phyloP scores from a whole-genome alignment of 768 basidiomycete genomes.

The Lentinula lateritia region DNA sequence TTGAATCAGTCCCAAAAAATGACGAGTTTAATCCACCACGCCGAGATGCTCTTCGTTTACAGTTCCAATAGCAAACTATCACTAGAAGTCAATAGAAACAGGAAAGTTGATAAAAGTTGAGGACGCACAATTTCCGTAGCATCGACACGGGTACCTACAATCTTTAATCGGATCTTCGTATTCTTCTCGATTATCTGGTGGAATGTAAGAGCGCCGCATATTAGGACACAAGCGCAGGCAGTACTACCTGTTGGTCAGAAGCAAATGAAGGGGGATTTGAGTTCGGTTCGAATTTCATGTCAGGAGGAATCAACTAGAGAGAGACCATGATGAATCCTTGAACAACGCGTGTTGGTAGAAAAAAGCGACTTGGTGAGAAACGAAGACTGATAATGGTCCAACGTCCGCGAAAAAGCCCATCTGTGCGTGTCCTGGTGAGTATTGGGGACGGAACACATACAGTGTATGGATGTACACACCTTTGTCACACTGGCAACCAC shows the following conservation, averaged over 20 bases:
- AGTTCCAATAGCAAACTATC: conserved; percentile 91
- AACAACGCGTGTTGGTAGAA: background rate
- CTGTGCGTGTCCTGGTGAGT: conserved; percentile 31
- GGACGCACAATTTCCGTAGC: conserved; percentile 90
- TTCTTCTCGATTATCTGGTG: conserved; percentile 87
- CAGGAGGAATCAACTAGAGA: conserved; percentile 84
- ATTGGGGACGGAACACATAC: no score
- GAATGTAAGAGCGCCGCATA: background rate
- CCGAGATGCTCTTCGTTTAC: conserved; percentile 99
- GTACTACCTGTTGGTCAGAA: conserved; percentile 77
- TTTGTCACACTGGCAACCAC: conserved; percentile 94
- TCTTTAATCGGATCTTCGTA: conserved; percentile 87
- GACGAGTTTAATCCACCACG: conserved; percentile 62
- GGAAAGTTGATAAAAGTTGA: background rate
- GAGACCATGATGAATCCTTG: conserved; percentile 3
- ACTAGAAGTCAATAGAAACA: background rate
- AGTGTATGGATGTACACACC: conserved; percentile 35
- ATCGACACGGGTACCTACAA: conserved; percentile 97
- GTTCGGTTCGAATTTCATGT: conserved; percentile 93
- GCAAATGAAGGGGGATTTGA: conserved; percentile 96
- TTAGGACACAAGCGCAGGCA: background rate
- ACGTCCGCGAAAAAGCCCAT: conserved; percentile 99
- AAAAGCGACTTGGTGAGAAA: conserved; percentile 81
- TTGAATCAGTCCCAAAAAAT: background rate
- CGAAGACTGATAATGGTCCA: conserved; percentile 90